Conservation (phyloP, 73 alveolate species). For the Uronychia setigera region DNA sequence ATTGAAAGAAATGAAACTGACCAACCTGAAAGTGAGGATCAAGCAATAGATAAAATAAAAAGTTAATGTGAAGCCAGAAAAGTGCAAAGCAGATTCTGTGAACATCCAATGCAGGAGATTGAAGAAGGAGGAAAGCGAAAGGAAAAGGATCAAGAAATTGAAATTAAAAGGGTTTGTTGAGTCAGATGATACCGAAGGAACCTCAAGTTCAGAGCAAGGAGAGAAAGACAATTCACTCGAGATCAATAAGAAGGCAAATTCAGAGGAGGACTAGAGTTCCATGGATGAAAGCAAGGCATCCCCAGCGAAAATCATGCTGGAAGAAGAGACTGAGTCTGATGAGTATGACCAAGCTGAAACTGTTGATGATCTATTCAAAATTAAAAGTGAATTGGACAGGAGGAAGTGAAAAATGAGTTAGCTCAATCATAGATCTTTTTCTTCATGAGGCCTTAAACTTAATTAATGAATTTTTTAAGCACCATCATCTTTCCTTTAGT, state of each 20-base stretch:
- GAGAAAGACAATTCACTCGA: background rate
- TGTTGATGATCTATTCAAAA: background rate
- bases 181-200: background rate
- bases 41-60: no score
- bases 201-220: background rate
- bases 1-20: background rate
- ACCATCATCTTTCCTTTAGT: no score
- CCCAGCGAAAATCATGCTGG: background rate
- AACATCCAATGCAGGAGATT: background rate
- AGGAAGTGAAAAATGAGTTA: background rate
- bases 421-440: background rate
- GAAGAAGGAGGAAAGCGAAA: background rate
- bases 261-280: background rate
- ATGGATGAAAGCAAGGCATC: background rate
- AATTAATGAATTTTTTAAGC: no score
- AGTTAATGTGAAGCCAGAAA: background rate
- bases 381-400: background rate
- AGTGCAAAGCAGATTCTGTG: background rate
- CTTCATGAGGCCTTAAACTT: no score
- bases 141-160: background rate
- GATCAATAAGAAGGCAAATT: background rate
- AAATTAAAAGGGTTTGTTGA: background rate
- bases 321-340: background rate
- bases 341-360: background rate
- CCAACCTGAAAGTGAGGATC: background rate